A percentile compares a stretch with the other conserved stretches of the same genome.
Conservation (phyloP, 1,284 basidiomycete species). For the Cryptococcus jaspeensis region DNA sequence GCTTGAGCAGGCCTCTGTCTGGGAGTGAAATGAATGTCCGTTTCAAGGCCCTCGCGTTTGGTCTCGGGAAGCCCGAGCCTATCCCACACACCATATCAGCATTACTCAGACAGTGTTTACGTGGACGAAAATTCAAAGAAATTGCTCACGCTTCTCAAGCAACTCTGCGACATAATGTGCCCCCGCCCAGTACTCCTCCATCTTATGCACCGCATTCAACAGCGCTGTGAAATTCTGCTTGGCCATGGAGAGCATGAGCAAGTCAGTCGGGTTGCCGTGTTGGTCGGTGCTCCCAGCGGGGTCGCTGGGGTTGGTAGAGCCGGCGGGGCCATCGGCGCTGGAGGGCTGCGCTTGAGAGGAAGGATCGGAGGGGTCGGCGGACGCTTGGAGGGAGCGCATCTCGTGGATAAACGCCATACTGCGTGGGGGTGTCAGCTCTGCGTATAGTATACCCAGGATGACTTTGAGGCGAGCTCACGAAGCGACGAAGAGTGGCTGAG, state of each 20-base stretch:
- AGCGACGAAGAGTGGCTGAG: constrained; percentile 27
- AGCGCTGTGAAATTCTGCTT: constrained; percentile 48
- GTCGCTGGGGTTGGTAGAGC: no score
- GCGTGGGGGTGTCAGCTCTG: background rate
- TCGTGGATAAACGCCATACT: constrained; percentile 52
- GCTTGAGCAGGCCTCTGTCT: constrained; percentile 49
- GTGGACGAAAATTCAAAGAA: constrained; percentile 3
- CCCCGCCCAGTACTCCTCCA: constrained; percentile 53
- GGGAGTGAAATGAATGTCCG: constrained; percentile 52
- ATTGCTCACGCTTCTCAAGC: constrained; percentile 47
- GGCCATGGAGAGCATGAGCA: constrained; percentile 48
- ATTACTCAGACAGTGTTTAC: no score
- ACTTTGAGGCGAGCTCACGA: constrained; percentile 14
- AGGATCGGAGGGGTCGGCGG: constrained; percentile 2
- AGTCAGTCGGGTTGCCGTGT: constrained; percentile 34
- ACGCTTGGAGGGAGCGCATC: constrained; percentile 38
- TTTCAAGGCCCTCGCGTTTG: constrained; percentile 22
- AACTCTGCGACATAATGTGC: constrained; percentile 43
- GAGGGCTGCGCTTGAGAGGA: no score
- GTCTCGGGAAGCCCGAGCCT: constrained; percentile 33
- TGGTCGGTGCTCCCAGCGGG: background rate
- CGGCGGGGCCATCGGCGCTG: no score
- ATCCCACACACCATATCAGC: no score
- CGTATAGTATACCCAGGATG: background rate
- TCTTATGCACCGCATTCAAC: constrained; percentile 42